Conservation (phyloP, 768 basidiomycete genomes). For the Phylloporus sp. region DNA sequence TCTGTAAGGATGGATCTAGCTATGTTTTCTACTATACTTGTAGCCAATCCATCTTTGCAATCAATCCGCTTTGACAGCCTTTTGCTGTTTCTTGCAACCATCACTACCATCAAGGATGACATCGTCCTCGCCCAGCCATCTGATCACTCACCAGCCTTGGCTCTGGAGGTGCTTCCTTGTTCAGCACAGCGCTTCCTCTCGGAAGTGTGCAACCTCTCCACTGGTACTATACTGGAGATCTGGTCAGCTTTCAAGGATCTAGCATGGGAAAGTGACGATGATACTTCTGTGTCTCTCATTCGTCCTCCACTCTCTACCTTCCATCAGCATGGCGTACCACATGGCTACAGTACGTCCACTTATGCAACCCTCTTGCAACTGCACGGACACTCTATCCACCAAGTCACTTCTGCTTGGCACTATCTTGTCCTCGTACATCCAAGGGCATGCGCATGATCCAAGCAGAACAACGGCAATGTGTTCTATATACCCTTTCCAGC, state of each 20-base stretch:
- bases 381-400: no score
- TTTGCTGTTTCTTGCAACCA: neutral
- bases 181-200: neutral
- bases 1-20: constrained; percentile 2
- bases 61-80: neutral
- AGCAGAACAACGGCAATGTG: no score
- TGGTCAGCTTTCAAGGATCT: constrained; percentile 4
- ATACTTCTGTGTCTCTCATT: no score
- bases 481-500: no score
- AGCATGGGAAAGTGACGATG: no score
- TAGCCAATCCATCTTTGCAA: neutral
- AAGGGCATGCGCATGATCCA: no score
- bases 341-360: no score
- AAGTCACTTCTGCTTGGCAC: no score
- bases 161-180: neutral
- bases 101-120: neutral
- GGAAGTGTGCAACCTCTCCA: neutral
- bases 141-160: neutral
- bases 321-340: no score
- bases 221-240: neutral
- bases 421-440: no score
- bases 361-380: no score
- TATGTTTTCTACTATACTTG: neutral
- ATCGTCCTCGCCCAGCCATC: constrained; percentile 1
- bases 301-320: no score